phyloP scores from a whole-genome alignment of 345 rosid species.

The Brassica incana region DNA sequence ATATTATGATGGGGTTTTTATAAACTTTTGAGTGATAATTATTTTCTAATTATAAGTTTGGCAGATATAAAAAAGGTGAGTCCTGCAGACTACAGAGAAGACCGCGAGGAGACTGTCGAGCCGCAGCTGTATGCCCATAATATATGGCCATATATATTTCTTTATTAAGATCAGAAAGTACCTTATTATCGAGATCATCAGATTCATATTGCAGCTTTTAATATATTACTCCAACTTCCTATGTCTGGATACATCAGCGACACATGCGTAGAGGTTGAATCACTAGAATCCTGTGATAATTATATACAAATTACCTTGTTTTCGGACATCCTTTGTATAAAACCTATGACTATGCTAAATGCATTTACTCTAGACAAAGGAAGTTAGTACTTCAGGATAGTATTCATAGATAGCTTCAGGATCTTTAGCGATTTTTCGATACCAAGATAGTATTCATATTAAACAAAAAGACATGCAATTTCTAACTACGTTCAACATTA shows the following conservation, averaged over 20 bases:
- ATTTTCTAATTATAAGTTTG: slow-evolving; percentile 8
- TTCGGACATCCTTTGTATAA: background rate
- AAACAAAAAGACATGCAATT: background rate
- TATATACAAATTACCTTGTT: background rate
- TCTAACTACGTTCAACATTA: background rate
- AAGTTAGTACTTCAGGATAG: background rate
- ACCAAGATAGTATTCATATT: background rate
- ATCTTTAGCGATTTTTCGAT: background rate
- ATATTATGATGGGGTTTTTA: background rate
- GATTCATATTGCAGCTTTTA: background rate
- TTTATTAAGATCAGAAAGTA: background rate
- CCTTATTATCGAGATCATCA: background rate
- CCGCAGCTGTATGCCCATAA: slow-evolving; percentile 33
- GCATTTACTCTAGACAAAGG: background rate
- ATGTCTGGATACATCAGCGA: background rate
- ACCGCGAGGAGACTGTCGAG: slow-evolving; percentile 32
- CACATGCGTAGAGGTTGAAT: background rate
- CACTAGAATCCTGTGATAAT: background rate
- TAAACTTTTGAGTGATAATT: background rate
- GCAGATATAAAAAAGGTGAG: background rate
- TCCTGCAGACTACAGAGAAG: slow-evolving; percentile 34
- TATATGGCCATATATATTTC: background rate
- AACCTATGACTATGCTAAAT: background rate
- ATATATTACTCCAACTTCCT: slow-evolving; percentile 13
- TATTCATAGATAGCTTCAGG: background rate